Conservation (phyloP, 176 grass and related monocot species). For the Aegilops bicornis region DNA sequence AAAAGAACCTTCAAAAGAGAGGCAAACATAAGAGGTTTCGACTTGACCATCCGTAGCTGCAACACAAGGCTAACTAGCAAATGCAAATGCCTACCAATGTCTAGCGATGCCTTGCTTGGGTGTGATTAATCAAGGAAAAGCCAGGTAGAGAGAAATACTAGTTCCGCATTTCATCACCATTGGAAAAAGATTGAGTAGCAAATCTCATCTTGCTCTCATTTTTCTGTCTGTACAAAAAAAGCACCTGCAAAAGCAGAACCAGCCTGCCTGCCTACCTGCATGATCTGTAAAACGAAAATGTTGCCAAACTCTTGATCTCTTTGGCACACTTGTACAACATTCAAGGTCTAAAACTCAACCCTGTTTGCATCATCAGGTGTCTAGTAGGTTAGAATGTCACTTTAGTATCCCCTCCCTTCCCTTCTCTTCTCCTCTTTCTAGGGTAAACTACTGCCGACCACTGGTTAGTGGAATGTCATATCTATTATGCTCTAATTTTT, state of each 20-base stretch:
- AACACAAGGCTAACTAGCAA: neutral
- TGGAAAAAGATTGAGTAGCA: neutral
- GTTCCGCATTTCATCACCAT: slow-evolving; percentile 1
- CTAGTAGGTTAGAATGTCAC: slow-evolving; percentile 1
- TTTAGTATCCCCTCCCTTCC: neutral
- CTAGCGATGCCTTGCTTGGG: neutral
- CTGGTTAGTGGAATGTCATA: slow-evolving; percentile 37
- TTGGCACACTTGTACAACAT: slow-evolving; percentile 26
- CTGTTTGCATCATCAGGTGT: slow-evolving; percentile 17
- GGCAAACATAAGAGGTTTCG: neutral
- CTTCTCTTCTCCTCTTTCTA: neutral
- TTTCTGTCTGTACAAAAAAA: slow-evolving; percentile 12
- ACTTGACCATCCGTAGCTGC: neutral
- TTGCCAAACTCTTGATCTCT: slow-evolving; percentile 22
- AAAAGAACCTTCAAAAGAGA: neutral
- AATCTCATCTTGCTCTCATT: slow-evolving; percentile 14
- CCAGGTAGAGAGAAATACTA: neutral
- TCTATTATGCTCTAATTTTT: slow-evolving; percentile 25
- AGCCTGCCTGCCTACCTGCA: neutral
- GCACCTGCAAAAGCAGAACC: slow-evolving; percentile 16
- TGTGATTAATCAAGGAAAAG: neutral
- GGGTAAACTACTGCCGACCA: slow-evolving; percentile 24
- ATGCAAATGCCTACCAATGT: neutral
- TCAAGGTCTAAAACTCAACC: slow-evolving; percentile 21
- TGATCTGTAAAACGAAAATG: slow-evolving; percentile 11